Percentiles rank a stretch among this genome's conserved stretches.
Conservation (phyloP, 2,329 filamentous ascomycete species). For the Samsoniella hepiali region DNA sequence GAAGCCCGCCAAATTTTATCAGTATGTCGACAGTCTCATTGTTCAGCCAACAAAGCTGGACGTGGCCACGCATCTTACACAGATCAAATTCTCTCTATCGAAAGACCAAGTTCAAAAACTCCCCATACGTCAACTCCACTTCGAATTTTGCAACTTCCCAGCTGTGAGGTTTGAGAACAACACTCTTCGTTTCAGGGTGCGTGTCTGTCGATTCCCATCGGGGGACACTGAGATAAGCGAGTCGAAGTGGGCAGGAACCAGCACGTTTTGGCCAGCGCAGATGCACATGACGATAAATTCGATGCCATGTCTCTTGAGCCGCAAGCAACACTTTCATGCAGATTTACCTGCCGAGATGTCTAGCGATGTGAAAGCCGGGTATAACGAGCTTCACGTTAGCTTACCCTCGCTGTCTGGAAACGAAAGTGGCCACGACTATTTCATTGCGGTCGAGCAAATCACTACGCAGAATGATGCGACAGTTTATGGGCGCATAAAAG, state of each 20-base stretch:
- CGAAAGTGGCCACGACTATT: conserved; percentile 2
- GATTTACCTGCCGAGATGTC: conserved; percentile 11
- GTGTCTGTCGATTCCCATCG: conserved; percentile 2
- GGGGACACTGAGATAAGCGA: neutral
- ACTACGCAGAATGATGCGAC: neutral
- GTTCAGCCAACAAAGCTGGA: conserved; percentile 11
- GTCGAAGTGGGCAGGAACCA: neutral
- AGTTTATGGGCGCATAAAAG: neutral
- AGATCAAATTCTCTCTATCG: neutral
- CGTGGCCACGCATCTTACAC: neutral
- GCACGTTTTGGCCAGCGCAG: conserved; percentile 7
- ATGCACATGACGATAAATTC: conserved; percentile 3
- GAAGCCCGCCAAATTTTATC: conserved; percentile 1
- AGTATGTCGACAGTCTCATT: conserved; percentile 6
- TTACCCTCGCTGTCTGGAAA: neutral
- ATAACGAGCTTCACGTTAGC: conserved; percentile 12
- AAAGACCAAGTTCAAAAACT: neutral
- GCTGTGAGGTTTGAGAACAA: conserved; percentile 5
- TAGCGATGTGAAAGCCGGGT: neutral
- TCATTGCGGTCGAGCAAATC: conserved; percentile 10
- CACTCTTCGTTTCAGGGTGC: conserved; percentile 10
- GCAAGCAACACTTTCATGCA: conserved; percentile 15
- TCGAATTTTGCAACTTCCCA: neutral
- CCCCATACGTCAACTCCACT: neutral
- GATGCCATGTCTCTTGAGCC: conserved; percentile 1